These are phyloP conservation scores for Solanum acaule DNA, from an alignment of 257 asterid genomes.

Conservation along the genomic window DNA sequence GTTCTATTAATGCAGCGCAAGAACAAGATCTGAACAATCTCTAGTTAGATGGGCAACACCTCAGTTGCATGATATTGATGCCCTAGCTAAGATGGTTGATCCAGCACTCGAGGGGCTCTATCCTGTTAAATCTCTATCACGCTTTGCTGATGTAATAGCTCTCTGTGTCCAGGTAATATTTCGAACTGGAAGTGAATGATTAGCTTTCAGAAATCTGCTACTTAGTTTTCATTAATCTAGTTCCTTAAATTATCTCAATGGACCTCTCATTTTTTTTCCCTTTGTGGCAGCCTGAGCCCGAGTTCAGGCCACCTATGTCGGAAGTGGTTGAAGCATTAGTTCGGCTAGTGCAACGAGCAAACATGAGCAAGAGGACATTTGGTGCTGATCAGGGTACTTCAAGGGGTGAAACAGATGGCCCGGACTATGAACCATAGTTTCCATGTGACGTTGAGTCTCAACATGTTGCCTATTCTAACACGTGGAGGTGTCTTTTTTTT, in stretches of 20 bases:
- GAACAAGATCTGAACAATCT: constrained; percentile 78
- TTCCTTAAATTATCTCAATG: neutral
- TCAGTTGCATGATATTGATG: constrained; percentile 94
- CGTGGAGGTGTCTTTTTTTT: neutral
- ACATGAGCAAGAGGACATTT: constrained; percentile 93
- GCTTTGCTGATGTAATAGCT: constrained; percentile 94
- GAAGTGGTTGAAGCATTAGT: constrained; percentile 95
- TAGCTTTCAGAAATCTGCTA: neutral
- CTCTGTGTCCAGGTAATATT: constrained; percentile 81
- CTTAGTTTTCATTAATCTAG: neutral
- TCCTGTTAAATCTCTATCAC: constrained; percentile 87
- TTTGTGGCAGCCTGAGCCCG: constrained; percentile 79
- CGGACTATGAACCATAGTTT: constrained; percentile 17
- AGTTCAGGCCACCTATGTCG: constrained; percentile 96
- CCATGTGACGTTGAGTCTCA: neutral
- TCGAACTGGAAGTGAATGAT: neutral
- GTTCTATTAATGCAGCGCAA: constrained; percentile 36
- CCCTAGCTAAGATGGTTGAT: constrained; percentile 91
- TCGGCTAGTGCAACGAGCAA: constrained; percentile 87
- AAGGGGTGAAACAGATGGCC: constrained; percentile 37
- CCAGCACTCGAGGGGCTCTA: constrained; percentile 89
- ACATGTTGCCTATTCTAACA: neutral
- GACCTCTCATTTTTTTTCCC: neutral
- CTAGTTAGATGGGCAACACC: constrained; percentile 97
- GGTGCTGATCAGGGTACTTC: constrained; percentile 56